These are phyloP conservation scores for Penicillium sp. DNA, from an alignment of 2,329 filamentous ascomycete genomes.

Conservation along the genomic window DNA sequence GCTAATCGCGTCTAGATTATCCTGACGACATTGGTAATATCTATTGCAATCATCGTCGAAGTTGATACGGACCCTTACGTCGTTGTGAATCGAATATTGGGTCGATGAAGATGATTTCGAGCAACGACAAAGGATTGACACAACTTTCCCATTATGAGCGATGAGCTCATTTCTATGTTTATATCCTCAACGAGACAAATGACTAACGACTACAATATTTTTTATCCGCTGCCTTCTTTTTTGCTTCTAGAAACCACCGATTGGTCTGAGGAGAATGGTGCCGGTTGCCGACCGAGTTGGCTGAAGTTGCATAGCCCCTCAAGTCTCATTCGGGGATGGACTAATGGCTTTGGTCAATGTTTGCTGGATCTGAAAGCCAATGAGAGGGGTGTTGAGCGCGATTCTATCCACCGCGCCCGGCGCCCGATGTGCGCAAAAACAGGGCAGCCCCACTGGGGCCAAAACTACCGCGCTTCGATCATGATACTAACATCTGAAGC, in stretches of 20 bases:
- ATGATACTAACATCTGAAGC: no score
- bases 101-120: neutral
- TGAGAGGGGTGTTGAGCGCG: neutral
- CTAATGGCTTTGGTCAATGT: no score
- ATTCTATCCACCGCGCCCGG: neutral
- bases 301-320: neutral
- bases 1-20: constrained; percentile 17
- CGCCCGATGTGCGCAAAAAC: neutral
- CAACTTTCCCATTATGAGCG: neutral
- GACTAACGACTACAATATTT: neutral
- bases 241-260: neutral
- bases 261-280: neutral
- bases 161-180: neutral
- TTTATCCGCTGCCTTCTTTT: neutral
- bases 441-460: neutral
- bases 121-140: neutral
- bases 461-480: neutral
- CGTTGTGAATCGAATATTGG: neutral
- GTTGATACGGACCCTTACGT: constrained; percentile 3
- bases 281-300: neutral
- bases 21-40: constrained; percentile 19
- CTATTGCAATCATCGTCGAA: constrained; percentile 21
- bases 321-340: no score
- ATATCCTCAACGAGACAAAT: neutral
- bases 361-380: neutral